These are phyloP conservation scores for Adansonia digitata DNA, from an alignment of 345 rosid genomes.

Conservation along the genomic window DNA sequence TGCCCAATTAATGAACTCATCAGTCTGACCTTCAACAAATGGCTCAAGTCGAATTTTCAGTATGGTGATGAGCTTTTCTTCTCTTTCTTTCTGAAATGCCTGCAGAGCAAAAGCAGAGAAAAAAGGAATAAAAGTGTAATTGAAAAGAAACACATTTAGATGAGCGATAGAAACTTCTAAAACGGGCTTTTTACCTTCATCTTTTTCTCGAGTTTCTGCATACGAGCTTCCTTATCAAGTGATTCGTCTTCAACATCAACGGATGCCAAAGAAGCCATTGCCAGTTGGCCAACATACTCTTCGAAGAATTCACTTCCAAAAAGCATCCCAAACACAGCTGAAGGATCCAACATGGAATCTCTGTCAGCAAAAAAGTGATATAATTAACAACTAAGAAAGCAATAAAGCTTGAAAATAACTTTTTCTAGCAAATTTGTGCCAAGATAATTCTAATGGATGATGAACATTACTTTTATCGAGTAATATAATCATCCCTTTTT, in stretches of 20 bases:
- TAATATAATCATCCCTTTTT: background rate
- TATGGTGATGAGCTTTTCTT: constrained; percentile 43
- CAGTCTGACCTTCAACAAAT: constrained; percentile 60
- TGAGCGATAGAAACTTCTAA: background rate
- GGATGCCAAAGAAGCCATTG: constrained; percentile 59
- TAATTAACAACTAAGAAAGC: background rate
- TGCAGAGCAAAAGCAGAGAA: constrained; percentile 19
- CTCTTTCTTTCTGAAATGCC: constrained; percentile 77
- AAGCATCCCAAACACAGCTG: constrained; percentile 89
- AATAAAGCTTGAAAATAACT: background rate
- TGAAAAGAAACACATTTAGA: background rate
- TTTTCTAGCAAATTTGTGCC: background rate
- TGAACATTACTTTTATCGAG: too few relatives aligned
- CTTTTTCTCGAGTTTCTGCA: constrained; percentile 59
- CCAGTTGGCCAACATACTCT: constrained; percentile 89
- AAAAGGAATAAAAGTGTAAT: background rate
- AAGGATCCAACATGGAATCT: constrained; percentile 83
- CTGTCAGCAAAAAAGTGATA: constrained; percentile 26
- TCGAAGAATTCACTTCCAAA: constrained; percentile 90
- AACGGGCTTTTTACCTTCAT: constrained; percentile 45
- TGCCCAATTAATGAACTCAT: constrained; percentile 71
- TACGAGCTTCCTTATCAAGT: constrained; percentile 39
- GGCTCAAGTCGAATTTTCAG: constrained; percentile 70
- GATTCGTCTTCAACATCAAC: constrained; percentile 53
- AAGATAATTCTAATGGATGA: background rate